Evolutionary conservation across 192 early-diverging fungal genomes (phyloP).

Genomic region (Coemansia sp.): DNA sequence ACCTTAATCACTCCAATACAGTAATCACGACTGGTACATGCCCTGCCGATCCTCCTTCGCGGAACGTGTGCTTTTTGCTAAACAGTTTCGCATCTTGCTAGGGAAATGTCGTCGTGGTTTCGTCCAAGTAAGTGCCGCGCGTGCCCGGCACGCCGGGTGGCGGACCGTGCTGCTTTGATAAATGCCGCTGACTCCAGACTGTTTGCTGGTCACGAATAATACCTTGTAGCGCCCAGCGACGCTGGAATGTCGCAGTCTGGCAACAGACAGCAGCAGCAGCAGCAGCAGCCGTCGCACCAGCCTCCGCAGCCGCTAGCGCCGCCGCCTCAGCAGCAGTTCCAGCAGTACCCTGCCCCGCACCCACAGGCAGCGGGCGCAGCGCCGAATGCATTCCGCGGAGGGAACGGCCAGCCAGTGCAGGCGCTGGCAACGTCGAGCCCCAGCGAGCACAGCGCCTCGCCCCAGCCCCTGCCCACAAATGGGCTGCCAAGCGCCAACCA

Average conservation of each 20-base stretch:
- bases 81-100: no score
- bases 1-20: no score
- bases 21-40: no score
- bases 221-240: conserved; percentile 22
- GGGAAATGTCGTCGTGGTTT: conserved; percentile 45
- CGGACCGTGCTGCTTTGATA: not conserved
- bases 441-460: conserved; percentile 1
- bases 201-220: not conserved
- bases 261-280: conserved; percentile 25
- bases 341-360: no score
- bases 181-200: not conserved
- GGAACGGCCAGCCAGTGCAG: conserved; percentile 9
- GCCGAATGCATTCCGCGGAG: conserved; percentile 7
- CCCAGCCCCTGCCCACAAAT: conserved; percentile 28
- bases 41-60: no score
- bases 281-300: conserved; percentile 14
- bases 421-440: conserved; percentile 15
- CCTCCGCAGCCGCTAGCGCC: conserved; percentile 8
- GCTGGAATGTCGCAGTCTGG: conserved; percentile 9
- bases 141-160: not conserved
- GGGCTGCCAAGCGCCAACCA: conserved; percentile 39
- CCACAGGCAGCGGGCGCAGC: not conserved
- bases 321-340: no score
- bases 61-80: no score
- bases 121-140: conserved; percentile 36